These are phyloP conservation scores for Yarrowia hollandica DNA, from an alignment of 805 yeast species.

Conservation along the genomic window DNA sequence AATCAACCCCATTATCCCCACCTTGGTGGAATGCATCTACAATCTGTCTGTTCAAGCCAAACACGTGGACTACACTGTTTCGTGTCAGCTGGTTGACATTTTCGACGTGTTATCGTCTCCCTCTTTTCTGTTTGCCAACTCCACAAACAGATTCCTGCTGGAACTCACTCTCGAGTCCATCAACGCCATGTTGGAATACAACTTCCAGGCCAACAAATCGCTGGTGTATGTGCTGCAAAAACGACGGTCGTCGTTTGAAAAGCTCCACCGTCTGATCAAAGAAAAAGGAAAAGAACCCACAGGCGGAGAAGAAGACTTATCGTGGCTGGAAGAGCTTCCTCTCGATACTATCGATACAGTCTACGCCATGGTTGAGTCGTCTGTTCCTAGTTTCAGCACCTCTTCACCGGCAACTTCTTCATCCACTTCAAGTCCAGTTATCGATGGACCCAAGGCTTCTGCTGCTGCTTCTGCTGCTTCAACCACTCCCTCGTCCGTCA, in stretches of 20 bases:
- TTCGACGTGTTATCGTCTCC: conserved; percentile 15
- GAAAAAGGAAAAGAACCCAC: conserved; percentile 20
- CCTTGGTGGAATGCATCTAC: conserved; percentile 17
- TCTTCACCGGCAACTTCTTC: neutral
- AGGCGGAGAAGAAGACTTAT: conserved; percentile 8
- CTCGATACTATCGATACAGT: conserved; percentile 19
- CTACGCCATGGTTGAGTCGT: neutral
- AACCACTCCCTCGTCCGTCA: neutral
- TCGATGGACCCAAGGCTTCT: neutral
- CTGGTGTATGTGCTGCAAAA: conserved; percentile 8
- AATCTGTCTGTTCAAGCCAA: conserved; percentile 24
- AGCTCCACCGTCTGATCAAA: conserved; percentile 5
- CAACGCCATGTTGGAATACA: conserved; percentile 21
- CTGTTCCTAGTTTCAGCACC: neutral
- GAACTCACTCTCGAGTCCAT: conserved; percentile 19
- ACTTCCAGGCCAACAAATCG: conserved; percentile 25
- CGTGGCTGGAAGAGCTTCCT: conserved; percentile 25
- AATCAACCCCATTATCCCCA: conserved; percentile 21
- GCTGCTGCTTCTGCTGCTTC: neutral
- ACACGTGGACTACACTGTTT: conserved; percentile 11
- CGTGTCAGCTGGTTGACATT: conserved; percentile 17
- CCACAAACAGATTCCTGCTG: conserved; percentile 10
- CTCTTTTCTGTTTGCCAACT: conserved; percentile 17
- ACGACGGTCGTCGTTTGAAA: conserved; percentile 11
- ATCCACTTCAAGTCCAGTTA: neutral